Base-by-base conservation (phyloP, 805 yeast genomes). In the Saccharomyces mikatae region DNA sequence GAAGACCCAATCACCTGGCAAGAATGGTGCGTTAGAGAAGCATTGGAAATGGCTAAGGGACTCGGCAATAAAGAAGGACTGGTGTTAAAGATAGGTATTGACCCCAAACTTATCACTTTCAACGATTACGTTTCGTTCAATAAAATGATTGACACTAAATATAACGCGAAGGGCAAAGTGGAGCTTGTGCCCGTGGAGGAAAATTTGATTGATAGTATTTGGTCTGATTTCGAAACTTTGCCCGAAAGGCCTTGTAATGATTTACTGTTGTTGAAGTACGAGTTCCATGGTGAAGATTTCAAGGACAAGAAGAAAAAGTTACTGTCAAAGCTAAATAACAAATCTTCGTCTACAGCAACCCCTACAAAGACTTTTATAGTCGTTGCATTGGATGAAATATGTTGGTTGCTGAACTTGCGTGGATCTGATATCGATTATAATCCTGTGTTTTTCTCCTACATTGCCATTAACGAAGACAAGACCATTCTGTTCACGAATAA, bases 351-450 rank as follows among this genome's bases (percentile, higher is more conserved):
- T 11, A 6, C 32, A 8, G n/a, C 48, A 3, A 14, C 48, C n/a
- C 10, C 28, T 31, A 64, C 79, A 54, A 59, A 68, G 58, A 78
- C 81, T 1, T 74, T 88, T 48, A 73, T 90, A 13, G 74, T 88
- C 2, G 76, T 83, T n/a, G 83, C 90, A 1, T 71, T 91, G 52
- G 97, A 92, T 72, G 96, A 91, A 61, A 81, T 90, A 58, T 94
- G 96, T 6, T 91, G 97, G 97, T 71, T 90, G 47, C 79, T 90
- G 65, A 92, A 92, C 65, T 72, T 92, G 54, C 81, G 99, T 59
- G 88, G 91, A 4, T 80, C 78, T 24, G 98, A 92, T 67, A 84
- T 92, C 55, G 84, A 84, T 4, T 92, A 79, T 66, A 85, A 86
- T 63, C 97, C 98, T 0, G 92, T 90, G 1, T 94, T 92, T 67